Evolutionary conservation across 352 stramenopile species (phyloP).

Genomic region (Phytophthora fragariaefolia): DNA sequence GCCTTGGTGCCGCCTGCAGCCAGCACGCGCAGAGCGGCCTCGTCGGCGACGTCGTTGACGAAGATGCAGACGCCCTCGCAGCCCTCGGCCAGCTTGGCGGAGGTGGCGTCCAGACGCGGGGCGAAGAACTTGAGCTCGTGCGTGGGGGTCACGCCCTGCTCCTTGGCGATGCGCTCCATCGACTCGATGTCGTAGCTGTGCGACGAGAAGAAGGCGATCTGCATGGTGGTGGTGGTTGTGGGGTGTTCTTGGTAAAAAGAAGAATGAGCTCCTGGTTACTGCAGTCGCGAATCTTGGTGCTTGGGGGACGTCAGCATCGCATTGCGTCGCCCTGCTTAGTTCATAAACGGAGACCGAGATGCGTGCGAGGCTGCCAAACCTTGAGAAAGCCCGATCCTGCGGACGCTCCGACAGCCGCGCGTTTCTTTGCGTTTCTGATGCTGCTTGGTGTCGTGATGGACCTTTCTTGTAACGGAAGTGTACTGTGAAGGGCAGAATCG

Average conservation of each 20-base stretch:
- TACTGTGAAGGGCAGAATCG: conserved; percentile 7
- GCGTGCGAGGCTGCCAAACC: conserved; percentile 12
- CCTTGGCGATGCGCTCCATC: conserved; percentile 50
- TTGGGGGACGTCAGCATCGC: not conserved
- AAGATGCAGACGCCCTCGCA: conserved; percentile 81
- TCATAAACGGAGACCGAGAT: conserved; percentile 15
- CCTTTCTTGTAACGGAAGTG: conserved; percentile 18
- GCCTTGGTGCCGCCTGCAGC: conserved; percentile 53
- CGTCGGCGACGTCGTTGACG: conserved; percentile 84
- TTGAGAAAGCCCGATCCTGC: conserved; percentile 19
- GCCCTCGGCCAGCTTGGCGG: conserved; percentile 53
- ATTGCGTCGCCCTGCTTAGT: not conserved
- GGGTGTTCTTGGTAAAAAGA: conserved; percentile 31
- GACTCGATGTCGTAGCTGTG: conserved; percentile 76
- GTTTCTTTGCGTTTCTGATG: conserved; percentile 23
- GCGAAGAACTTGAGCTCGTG: conserved; percentile 68
- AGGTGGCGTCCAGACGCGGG: conserved; percentile 54
- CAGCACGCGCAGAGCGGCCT: conserved; percentile 57
- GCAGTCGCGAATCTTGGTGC: conserved; percentile 10
- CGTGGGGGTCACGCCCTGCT: conserved; percentile 41
- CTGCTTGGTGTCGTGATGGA: conserved; percentile 14
- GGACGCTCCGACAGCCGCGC: conserved; percentile 10
- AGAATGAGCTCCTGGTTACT: conserved; percentile 14
- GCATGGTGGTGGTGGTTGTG: conserved; percentile 34
- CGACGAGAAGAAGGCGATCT: conserved; percentile 80